Base-by-base conservation (phyloP, 2,329 filamentous ascomycete genomes). In the Xylaria sp. region DNA sequence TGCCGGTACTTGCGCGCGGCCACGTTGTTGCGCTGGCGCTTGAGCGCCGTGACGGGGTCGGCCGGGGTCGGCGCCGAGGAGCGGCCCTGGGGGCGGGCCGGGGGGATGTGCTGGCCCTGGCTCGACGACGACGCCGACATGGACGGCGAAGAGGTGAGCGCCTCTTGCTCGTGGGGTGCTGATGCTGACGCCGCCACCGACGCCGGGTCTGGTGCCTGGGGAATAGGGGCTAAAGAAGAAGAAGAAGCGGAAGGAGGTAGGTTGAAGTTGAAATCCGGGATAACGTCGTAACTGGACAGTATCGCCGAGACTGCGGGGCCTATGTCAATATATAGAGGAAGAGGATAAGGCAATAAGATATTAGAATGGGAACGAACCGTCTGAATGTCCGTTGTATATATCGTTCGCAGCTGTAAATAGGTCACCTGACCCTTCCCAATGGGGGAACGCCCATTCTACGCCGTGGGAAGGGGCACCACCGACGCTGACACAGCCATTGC, bases 1-100 rank as follows among this genome's bases (percentile, higher is more conserved):
- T 90, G 86, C 21, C 87, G 83, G 67, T 89, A 90, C 57, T 87
- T 85, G 57, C 85, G 80, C 24, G 87, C 87, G n/a, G 87, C 87
- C 57, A 88, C 78, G 13, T 86, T 90, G 70, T 90, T 90, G 57
- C 83, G 81, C 57, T 83, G 81, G 22, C 87, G 84, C 70, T 89
- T 89, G 65, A 77, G 65, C 17, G 70, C 66, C 4, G 68, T 70
- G 11, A 69, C 65, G 1, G 65, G 58, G 52, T 71, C 69, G 11
- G 62, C 64, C 1, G 63, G 60, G 5, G 68, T 60, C 22, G 64
- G n/a, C n/a, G n/a, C n/a, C n/a, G n/a, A n/a, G n/a, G n/a, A 66
- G 11, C 63, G 65, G 38, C 63, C 52, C 21, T 61, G 49, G 53
- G 46, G 38, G 44, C 52, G 54, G 38, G 48, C 38, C 8, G 48